A percentile compares a stretch with the other conserved stretches of the same genome.
Evolutionary conservation across 2,329 filamentous ascomycete genomes (phyloP).

Genomic region (Gnomoniopsis smithogilvyi): DNA sequence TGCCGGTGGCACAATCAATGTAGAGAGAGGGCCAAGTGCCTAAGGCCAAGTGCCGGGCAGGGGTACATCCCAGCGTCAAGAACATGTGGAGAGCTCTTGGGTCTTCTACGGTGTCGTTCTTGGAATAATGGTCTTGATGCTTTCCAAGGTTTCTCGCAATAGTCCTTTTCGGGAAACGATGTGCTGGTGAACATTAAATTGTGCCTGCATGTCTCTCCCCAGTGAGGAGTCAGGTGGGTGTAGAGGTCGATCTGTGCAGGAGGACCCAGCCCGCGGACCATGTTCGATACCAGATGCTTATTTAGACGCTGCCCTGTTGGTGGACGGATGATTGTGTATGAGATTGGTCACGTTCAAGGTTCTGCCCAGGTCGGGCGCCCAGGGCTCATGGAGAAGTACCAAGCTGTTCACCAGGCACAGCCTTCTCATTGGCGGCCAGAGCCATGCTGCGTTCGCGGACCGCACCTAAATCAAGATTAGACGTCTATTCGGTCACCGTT

Average conservation of each 20-base stretch:
- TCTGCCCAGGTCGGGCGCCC: background rate
- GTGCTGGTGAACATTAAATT: too few relatives aligned
- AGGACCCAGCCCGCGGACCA: too few relatives aligned
- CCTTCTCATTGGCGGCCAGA: background rate
- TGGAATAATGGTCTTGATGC: background rate
- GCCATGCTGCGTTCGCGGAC: background rate
- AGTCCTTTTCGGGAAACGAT: too few relatives aligned
- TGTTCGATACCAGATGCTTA: too few relatives aligned
- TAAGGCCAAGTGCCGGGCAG: background rate
- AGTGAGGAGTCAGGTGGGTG: too few relatives aligned
- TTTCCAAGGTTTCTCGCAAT: too few relatives aligned
- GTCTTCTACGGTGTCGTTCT: background rate
- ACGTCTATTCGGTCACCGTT: background rate
- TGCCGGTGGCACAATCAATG: background rate
- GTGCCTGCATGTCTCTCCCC: too few relatives aligned
- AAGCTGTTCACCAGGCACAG: constrained; percentile 1
- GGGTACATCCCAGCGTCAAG: background rate
- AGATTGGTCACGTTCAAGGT: background rate
- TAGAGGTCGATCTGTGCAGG: too few relatives aligned
- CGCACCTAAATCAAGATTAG: background rate
- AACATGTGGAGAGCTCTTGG: background rate
- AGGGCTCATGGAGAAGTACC: background rate
- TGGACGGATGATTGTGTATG: background rate
- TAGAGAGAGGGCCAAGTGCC: background rate
- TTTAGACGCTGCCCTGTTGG: too few relatives aligned